A percentile compares a stretch with the other conserved stretches of the same genome.
These are phyloP conservation scores for Penicillium thymicola DNA, from an alignment of 2,329 filamentous ascomycete species.

Conservation along the genomic window DNA sequence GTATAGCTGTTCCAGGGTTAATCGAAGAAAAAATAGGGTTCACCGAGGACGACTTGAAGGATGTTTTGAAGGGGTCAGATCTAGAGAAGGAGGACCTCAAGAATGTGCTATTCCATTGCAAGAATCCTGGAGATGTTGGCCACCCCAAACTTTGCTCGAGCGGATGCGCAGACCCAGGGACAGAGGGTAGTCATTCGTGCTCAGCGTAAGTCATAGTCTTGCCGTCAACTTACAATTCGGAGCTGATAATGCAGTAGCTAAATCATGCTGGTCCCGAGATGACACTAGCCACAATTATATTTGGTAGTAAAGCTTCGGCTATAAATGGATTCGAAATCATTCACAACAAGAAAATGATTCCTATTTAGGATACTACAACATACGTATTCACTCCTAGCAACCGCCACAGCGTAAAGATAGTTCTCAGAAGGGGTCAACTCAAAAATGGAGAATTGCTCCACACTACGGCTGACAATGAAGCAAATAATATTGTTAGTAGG, in stretches of 20 bases:
- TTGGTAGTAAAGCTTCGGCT: neutral
- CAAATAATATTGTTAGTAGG: neutral
- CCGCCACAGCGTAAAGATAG: neutral
- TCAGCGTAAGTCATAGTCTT: conserved; percentile 12
- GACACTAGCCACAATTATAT: neutral
- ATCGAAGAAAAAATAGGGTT: conserved; percentile 22
- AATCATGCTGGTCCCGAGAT: neutral
- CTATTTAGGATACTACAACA: neutral
- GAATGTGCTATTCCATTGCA: conserved; percentile 36
- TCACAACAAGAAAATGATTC: neutral
- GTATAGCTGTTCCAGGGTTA: neutral
- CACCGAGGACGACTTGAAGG: conserved; percentile 27
- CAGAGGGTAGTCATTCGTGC: conserved; percentile 31
- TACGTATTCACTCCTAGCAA: neutral
- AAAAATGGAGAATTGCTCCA: neutral
- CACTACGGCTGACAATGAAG: conserved; percentile 33
- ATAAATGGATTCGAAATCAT: neutral
- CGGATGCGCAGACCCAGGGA: conserved; percentile 26
- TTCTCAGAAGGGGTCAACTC: neutral
- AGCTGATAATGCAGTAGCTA: neutral
- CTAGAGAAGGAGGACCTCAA: conserved; percentile 26
- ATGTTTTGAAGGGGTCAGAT: conserved; percentile 27
- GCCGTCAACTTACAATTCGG: neutral
- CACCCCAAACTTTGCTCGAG: conserved; percentile 31
- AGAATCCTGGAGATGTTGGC: conserved; percentile 32